A percentile compares a stretch with the other conserved stretches of the same genome.
These are phyloP conservation scores for Pseudocercospora macadamiae DNA, from an alignment of 2,329 filamentous ascomycete species.

Conservation along the genomic window DNA sequence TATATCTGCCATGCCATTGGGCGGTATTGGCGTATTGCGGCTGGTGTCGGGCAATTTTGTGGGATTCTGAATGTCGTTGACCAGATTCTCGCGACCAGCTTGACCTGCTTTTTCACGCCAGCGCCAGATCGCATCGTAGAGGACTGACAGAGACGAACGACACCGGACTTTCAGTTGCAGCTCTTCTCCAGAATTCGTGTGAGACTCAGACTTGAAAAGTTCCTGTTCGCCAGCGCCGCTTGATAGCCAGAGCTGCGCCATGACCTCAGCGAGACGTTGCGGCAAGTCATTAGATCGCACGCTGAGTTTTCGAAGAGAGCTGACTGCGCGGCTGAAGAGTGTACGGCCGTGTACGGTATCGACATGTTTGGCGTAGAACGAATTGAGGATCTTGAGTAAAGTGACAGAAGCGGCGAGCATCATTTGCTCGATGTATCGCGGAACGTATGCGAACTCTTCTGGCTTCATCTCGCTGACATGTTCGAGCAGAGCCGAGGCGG, in stretches of 20 bases:
- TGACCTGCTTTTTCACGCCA: conserved; percentile 75
- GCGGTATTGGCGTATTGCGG: conserved; percentile 33
- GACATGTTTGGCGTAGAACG: conserved; percentile 73
- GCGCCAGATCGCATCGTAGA: conserved; percentile 83
- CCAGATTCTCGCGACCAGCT: conserved; percentile 50
- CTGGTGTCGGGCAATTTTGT: conserved; percentile 51
- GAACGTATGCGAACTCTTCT: conserved; percentile 64
- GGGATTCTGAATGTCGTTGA: conserved; percentile 75
- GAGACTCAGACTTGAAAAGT: conserved; percentile 34
- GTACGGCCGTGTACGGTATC: conserved; percentile 68
- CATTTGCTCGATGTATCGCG: conserved; percentile 81
- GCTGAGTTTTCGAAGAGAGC: conserved; percentile 71
- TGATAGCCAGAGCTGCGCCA: conserved; percentile 83
- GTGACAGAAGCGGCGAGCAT: conserved; percentile 79
- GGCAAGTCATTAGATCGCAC: conserved; percentile 78
- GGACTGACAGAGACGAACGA: conserved; percentile 80
- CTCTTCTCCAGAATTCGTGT: conserved; percentile 45
- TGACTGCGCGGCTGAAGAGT: conserved; percentile 72
- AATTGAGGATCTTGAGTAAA: conserved; percentile 74
- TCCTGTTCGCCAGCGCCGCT: conserved; percentile 37
- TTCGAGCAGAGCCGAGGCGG: conserved; percentile 70
- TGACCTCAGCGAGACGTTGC: conserved; percentile 78
- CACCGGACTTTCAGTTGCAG: conserved; percentile 81
- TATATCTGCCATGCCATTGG: conserved; percentile 24
- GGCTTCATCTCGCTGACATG: conserved; percentile 64